phyloP scores from a whole-genome alignment of 345 rosid genomes.

The Garcia nutans region DNA sequence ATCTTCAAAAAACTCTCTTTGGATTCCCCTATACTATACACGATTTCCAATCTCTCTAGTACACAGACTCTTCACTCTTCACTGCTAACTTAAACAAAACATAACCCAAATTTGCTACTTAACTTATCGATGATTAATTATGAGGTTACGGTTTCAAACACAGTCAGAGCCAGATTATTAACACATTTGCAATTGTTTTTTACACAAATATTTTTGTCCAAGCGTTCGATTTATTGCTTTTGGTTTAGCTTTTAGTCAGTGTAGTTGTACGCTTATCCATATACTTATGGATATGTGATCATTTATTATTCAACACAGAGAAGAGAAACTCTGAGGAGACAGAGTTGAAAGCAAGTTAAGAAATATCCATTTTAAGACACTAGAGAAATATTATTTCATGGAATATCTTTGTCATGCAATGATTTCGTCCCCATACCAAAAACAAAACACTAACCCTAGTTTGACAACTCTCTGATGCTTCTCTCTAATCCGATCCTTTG shows the following conservation, averaged over 20 bases:
- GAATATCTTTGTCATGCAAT: constrained; percentile 49
- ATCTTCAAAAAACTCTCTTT: constrained; percentile 33
- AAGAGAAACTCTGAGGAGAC: constrained; percentile 28
- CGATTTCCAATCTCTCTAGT: constrained; percentile 21
- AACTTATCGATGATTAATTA: too few relatives aligned
- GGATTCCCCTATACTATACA: constrained; percentile 14
- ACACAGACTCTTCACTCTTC: constrained; percentile 25
- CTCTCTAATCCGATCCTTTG: constrained; percentile 6
- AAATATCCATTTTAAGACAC: constrained; percentile 18
- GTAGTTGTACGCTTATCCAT: background rate
- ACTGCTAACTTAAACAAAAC: constrained; percentile 8
- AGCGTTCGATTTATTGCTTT: constrained; percentile 8
- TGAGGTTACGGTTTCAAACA: too few relatives aligned
- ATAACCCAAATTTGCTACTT: background rate
- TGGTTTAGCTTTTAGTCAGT: constrained; percentile 14
- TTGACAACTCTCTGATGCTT: constrained; percentile 11
- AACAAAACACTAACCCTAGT: constrained; percentile 35
- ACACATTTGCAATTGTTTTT: too few relatives aligned
- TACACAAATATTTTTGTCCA: constrained; percentile 33
- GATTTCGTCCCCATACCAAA: constrained; percentile 27
- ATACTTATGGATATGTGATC: background rate
- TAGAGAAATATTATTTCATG: constrained; percentile 19
- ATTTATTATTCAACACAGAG: constrained; percentile 21
- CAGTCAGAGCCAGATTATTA: too few relatives aligned
- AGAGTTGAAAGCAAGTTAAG: constrained; percentile 29